phyloP scores from a whole-genome alignment of 192 early-diverging fungal species.

The Coemansia furcata region DNA sequence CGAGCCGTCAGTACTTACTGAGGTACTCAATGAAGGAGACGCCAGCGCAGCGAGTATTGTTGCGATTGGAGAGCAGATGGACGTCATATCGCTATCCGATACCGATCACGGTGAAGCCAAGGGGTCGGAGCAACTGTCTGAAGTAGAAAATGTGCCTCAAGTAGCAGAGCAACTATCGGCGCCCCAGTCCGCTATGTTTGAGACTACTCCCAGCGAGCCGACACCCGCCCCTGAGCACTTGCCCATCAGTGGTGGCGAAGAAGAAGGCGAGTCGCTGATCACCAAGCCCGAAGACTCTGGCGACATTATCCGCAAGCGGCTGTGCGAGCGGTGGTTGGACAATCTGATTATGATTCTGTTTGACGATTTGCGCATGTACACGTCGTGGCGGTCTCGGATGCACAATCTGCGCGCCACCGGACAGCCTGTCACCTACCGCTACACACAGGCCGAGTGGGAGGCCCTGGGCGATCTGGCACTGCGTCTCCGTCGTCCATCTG shows the following conservation, averaged over 20 bases:
- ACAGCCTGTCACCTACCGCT: conserved; percentile 77
- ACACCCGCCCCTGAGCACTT: conserved; percentile 6
- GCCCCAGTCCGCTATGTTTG: conserved; percentile 28
- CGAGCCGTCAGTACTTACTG: background rate
- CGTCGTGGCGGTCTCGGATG: conserved; percentile 86
- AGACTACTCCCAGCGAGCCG: conserved; percentile 5
- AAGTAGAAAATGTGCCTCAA: conserved; percentile 23
- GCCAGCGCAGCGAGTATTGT: conserved; percentile 23
- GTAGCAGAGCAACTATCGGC: conserved; percentile 14
- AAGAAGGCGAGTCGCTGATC: conserved; percentile 5
- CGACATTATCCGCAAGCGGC: conserved; percentile 68
- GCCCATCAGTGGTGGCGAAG: conserved; percentile 6
- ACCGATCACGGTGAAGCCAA: conserved; percentile 8
- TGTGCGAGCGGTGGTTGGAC: conserved; percentile 99
- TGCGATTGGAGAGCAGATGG: conserved; percentile 49
- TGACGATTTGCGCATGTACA: conserved; percentile 94
- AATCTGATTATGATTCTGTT: conserved; percentile 99
- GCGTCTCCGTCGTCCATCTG: conserved; percentile 81
- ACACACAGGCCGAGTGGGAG: conserved; percentile 98
- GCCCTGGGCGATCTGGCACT: conserved; percentile 89
- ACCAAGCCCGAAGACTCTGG: background rate
- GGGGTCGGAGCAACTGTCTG: conserved; percentile 4
- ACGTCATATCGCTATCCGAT: conserved; percentile 49
- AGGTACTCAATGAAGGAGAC: conserved; percentile 5
- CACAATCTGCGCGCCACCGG: conserved; percentile 47